phyloP scores from a whole-genome alignment of 2,329 filamentous ascomycete genomes.

The Cladophialophora exuberans region DNA sequence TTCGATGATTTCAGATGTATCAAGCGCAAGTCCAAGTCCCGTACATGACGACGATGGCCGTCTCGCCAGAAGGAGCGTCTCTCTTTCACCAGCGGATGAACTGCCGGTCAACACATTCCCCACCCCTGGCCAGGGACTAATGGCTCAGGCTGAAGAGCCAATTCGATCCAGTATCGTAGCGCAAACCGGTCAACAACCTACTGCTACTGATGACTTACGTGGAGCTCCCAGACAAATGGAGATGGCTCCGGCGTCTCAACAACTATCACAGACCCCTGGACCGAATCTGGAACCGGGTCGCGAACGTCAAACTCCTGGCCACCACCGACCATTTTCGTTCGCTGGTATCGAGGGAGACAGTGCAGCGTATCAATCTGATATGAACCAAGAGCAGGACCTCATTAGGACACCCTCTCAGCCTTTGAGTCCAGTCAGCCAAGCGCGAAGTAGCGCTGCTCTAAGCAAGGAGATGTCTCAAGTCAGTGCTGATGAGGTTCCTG shows the following conservation, averaged over 20 bases:
- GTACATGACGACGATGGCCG: constrained; percentile 3
- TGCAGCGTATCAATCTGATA: constrained; percentile 13
- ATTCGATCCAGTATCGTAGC: background rate
- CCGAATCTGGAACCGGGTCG: background rate
- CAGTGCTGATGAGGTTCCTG: constrained; percentile 25
- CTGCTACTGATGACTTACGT: background rate
- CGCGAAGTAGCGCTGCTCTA: constrained; percentile 17
- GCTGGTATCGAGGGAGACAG: constrained; percentile 19
- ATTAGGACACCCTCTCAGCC: constrained; percentile 15
- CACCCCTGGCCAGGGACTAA: background rate
- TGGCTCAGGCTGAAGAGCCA: background rate
- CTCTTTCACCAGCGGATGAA: constrained; percentile 29
- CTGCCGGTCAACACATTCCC: background rate
- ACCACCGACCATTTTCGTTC: constrained; percentile 25
- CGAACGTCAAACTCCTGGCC: background rate
- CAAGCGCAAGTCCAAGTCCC: constrained; percentile 25
- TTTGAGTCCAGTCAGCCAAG: constrained; percentile 26
- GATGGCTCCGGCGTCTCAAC: background rate
- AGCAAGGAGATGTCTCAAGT: constrained; percentile 28
- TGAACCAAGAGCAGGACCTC: constrained; percentile 4
- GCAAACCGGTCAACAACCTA: background rate
- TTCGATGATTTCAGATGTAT: constrained; percentile 32
- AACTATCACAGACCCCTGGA: background rate
- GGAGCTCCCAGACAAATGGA: background rate
- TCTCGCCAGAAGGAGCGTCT: constrained; percentile 19